A percentile compares a stretch with the other conserved stretches of the same genome.
These are phyloP conservation scores for Apiospora phragmitis DNA, from an alignment of 2,329 filamentous ascomycete species.

Conservation along the genomic window DNA sequence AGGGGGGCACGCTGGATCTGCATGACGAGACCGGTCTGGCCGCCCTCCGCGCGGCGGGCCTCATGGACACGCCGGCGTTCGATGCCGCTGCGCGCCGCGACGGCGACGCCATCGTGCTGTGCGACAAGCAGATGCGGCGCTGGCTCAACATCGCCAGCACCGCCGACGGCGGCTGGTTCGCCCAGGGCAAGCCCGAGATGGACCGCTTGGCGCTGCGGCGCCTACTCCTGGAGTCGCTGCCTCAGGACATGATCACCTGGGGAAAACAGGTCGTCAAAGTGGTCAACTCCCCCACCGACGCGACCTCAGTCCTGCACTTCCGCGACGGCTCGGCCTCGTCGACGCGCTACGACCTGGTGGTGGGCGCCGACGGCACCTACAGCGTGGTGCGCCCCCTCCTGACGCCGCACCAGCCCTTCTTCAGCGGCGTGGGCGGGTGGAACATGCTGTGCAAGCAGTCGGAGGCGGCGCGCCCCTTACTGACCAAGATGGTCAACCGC, in stretches of 20 bases:
- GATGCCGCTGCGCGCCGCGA: conserved; percentile 50
- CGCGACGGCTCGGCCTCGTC: conserved; percentile 36
- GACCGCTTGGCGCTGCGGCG: conserved; percentile 47
- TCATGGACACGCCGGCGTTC: conserved; percentile 47
- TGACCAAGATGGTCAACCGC: conserved; percentile 45
- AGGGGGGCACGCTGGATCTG: conserved; percentile 57
- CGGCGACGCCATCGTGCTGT: conserved; percentile 49
- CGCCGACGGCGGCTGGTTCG: conserved; percentile 30
- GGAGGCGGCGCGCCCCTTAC: conserved; percentile 40
- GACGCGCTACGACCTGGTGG: conserved; percentile 42
- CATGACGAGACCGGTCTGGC: conserved; percentile 51
- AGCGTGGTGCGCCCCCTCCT: conserved; percentile 37
- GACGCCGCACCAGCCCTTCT: conserved; percentile 41
- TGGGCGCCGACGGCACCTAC: conserved; percentile 39
- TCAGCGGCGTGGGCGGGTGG: conserved; percentile 45
- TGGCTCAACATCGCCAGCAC: conserved; percentile 17
- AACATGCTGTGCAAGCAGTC: conserved; percentile 43
- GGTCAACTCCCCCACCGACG: conserved; percentile 25
- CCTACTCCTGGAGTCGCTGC: conserved; percentile 46
- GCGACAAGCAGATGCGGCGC: conserved; percentile 38
- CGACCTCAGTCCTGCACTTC: not conserved
- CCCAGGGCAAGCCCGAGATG: conserved; percentile 47
- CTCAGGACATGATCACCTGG: conserved; percentile 47
- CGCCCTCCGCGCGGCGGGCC: conserved; percentile 49
- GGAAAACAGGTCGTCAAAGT: conserved; percentile 43